These are phyloP conservation scores for Metschnikowia drakensbergensis DNA, from an alignment of 805 yeast species.

Conservation along the genomic window DNA sequence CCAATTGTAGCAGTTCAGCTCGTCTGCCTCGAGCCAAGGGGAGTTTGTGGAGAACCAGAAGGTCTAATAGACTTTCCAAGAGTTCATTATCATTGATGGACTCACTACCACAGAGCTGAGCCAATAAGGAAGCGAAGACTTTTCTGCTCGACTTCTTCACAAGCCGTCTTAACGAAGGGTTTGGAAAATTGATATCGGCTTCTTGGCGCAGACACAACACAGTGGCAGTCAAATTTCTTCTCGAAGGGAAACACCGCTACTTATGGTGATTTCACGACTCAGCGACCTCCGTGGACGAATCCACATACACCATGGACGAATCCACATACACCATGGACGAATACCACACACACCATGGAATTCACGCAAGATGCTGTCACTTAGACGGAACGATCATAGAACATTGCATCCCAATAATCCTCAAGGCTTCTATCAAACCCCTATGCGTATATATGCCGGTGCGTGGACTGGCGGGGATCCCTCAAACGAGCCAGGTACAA, in stretches of 20 bases:
- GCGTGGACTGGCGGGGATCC: slow-evolving; percentile 52
- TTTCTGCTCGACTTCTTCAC: too few species aligned
- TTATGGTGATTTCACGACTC: slow-evolving; percentile 66
- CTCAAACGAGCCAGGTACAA: slow-evolving; percentile 21
- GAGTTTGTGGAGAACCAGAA: slow-evolving; percentile 3
- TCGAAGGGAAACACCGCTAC: slow-evolving; percentile 75
- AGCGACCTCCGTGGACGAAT: slow-evolving; percentile 42
- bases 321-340: slow-evolving; percentile 52
- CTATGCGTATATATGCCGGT: slow-evolving; percentile 52
- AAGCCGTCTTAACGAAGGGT: too few species aligned
- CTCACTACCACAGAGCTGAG: too few species aligned
- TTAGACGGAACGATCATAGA: slow-evolving; percentile 70
- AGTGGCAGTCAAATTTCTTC: slow-evolving; percentile 77
- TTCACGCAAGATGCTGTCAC: slow-evolving; percentile 66
- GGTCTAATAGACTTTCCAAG: slow-evolving; percentile 22
- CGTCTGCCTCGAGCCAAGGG: neutral
- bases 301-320: slow-evolving; percentile 33
- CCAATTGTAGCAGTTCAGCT: slow-evolving; percentile 9
- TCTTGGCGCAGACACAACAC: slow-evolving; percentile 73
- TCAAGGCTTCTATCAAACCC: slow-evolving; percentile 87
- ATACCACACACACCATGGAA: slow-evolving; percentile 45
- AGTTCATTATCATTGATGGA: too few species aligned
- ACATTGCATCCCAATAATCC: slow-evolving; percentile 48
- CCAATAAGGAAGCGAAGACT: too few species aligned
- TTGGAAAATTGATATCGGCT: slow-evolving; percentile 85